Percentiles rank a stretch among this genome's conserved stretches.
phyloP scores from a whole-genome alignment of 495 filamentous ascomycete genomes.

The Astrothelium macrocarpum region DNA sequence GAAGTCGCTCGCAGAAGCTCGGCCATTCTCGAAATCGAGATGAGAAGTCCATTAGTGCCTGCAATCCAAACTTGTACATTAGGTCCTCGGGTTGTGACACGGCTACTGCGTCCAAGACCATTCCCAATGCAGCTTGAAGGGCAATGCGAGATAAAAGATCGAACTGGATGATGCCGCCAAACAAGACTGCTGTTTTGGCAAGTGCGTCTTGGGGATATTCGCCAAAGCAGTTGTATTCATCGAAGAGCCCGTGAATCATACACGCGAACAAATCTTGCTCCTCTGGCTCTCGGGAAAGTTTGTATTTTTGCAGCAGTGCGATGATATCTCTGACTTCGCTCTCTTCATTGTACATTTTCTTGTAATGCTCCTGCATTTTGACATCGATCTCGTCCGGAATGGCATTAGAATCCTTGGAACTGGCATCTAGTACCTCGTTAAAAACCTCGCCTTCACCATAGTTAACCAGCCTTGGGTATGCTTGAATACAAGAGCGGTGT shows the following conservation, averaged over 20 bases:
- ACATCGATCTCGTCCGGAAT: conserved; percentile 69
- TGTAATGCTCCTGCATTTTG: conserved; percentile 94
- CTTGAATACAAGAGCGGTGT: conserved; percentile 79
- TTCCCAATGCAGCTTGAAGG: conserved; percentile 80
- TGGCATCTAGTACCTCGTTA: conserved; percentile 74
- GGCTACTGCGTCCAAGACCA: conserved; percentile 90
- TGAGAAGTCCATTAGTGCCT: conserved; percentile 82
- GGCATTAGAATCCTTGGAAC: conserved; percentile 39
- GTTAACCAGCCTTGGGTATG: conserved; percentile 92
- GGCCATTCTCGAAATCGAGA: conserved; percentile 83
- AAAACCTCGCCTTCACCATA: conserved; percentile 87
- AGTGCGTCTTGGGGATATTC: conserved; percentile 91
- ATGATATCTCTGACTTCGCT: conserved; percentile 72
- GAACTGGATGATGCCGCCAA: conserved; percentile 91
- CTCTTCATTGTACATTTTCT: conserved; percentile 88
- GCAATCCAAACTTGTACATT: conserved; percentile 99
- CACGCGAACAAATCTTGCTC: conserved; percentile 94
- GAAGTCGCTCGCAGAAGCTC: conserved; percentile 71
- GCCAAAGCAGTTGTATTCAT: conserved; percentile 90
- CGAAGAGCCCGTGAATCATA: conserved; percentile 96
- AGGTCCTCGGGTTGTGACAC: conserved; percentile 68
- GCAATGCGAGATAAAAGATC: conserved; percentile 82
- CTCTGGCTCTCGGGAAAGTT: conserved; percentile 66
- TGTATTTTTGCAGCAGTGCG: conserved; percentile 69
- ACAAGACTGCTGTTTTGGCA: conserved; percentile 89